Evolutionary conservation across 2,329 filamentous ascomycete species (phyloP), one percentile per base, ranked within the genome.

Genomic region (Chaetomiaceae sp.): DNA sequence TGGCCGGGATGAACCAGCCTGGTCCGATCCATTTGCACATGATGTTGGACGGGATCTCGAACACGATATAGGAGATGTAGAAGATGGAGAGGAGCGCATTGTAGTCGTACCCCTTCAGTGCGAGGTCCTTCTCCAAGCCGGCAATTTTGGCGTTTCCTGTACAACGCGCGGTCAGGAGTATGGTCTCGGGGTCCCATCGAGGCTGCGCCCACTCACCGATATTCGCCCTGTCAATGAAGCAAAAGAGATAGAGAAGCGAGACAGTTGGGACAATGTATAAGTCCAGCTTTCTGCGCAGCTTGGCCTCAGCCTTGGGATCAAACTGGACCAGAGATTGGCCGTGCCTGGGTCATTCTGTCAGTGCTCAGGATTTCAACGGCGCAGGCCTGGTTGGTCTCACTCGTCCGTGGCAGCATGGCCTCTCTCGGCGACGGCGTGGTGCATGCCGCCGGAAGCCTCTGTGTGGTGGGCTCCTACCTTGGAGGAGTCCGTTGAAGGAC

Each of bases 151-250:
- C 80, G 63, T 84, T 84, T 30, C 80, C 76, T 78, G 32, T 32
- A 8, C 20, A 14, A 37, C 16, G n/a, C 47, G 21, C 2, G 1
- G 37, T 37, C 10, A 21, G 20, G 5, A 9, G 37, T 13, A 34
- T 27, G 29, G 10, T 9, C 13, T 21, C 9, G 3, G 10, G 4
- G n/a, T 4, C 1, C 8, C 25, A 3, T 25, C 5, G n/a, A 36
- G 16, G 1, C 27, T 14, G 36, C 4, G 14, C 2, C 8, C 1
- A 3, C 69, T 58, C 67, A 82, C 82, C 84, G 48, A 88, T 84
- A 62, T 87, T 87, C 11, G 84, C 78, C 29, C 84, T 75, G 64
- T 87, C 84, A 55, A 87, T 86, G 67, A 86, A 87, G 69, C 83
- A 86, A 64, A 87, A 86, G 0, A 87, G 71, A 60, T 87, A 87